Evolutionary conservation across 495 filamentous ascomycete species (phyloP).

Genomic region (Amphirosellinia nigrospora): DNA sequence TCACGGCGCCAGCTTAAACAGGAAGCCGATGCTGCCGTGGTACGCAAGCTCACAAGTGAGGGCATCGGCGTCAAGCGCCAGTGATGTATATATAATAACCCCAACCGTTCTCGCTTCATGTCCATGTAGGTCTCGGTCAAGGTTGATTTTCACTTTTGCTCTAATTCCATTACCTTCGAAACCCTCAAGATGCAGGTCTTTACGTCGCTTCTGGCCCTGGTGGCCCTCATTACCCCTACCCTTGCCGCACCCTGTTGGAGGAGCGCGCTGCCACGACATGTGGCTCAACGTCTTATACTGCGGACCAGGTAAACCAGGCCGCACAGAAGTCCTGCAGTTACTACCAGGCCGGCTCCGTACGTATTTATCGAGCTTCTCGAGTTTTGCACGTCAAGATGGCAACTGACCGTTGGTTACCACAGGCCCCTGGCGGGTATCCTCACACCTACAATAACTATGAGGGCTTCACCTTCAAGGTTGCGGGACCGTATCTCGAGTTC

Average conservation of each 20-base stretch:
- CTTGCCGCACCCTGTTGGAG: conserved; percentile 32
- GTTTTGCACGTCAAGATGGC: not conserved
- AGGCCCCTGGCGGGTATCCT: conserved; percentile 58
- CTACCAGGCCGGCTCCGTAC: conserved; percentile 43
- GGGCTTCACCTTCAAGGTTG: conserved; percentile 64
- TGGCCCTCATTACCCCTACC: conserved; percentile 31
- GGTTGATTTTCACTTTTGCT: not conserved
- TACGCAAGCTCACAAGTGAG: conserved; percentile 10
- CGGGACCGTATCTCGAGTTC: conserved; percentile 68
- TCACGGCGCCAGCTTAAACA: conserved; percentile 17
- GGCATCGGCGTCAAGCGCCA: not conserved
- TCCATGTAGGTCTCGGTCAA: not conserved
- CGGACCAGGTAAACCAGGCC: conserved; percentile 43
- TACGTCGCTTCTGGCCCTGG: conserved; percentile 31
- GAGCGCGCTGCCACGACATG: conserved; percentile 49
- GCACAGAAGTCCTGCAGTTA: conserved; percentile 42
- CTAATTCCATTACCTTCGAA: not conserved
- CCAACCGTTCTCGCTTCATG: not conserved
- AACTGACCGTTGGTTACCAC: not conserved
- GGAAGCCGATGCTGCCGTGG: not conserved
- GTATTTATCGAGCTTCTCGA: not conserved
- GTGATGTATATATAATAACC: conserved; percentile 10
- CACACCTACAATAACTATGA: conserved; percentile 72
- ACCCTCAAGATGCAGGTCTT: conserved; percentile 30
- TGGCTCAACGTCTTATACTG: conserved; percentile 54